Evolutionary conservation across 176 grass and related monocot genomes (phyloP).

Genomic region (Oryza nivara): DNA sequence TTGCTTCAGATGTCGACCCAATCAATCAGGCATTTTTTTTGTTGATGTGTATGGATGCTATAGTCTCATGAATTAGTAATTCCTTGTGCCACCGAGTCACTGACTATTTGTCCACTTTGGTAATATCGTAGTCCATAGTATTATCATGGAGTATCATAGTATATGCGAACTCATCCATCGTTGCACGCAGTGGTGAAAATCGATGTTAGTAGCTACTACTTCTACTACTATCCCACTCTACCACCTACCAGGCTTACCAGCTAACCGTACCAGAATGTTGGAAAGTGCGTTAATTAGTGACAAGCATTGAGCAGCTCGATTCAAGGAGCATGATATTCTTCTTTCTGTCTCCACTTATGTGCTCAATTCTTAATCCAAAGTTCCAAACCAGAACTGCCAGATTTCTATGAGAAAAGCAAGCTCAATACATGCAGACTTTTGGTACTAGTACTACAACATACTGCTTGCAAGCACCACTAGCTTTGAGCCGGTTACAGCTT

Average conservation of each 20-base stretch:
- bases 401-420: conserved; percentile 38
- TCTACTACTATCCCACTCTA: neutral
- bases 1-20: conserved; percentile 29
- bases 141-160: too few species aligned
- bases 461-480: conserved; percentile 16
- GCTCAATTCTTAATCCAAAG: conserved; percentile 11
- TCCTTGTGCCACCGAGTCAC: neutral
- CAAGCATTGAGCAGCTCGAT: neutral
- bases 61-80: neutral
- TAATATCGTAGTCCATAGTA: neutral
- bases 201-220: neutral
- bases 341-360: conserved; percentile 33
- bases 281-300: neutral
- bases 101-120: neutral
- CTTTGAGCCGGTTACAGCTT: conserved; percentile 44
- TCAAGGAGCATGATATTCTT: conserved; percentile 9
- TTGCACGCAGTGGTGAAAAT: neutral
- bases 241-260: neutral
- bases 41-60: neutral
- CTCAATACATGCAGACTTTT: conserved; percentile 25
- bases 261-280: neutral
- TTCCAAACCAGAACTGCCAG: conserved; percentile 34
- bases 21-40: neutral
- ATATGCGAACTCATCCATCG: neutral
- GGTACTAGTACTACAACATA: neutral